Evolutionary conservation across 2,329 filamentous ascomycete genomes (phyloP).

Genomic region (Hypoxylon sp.): DNA sequence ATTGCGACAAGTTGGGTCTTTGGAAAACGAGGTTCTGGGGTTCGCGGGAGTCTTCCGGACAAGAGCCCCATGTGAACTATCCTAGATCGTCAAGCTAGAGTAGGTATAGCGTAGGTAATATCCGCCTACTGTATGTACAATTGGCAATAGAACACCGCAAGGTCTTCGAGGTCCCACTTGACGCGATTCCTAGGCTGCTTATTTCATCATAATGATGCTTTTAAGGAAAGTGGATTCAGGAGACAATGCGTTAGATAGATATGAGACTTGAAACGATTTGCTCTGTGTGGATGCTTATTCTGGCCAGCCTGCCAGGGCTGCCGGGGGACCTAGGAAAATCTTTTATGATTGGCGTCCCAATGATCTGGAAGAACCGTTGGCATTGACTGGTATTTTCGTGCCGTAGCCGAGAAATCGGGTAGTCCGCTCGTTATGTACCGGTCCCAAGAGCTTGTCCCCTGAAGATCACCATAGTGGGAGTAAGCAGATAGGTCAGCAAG

Average conservation of each 20-base stretch:
- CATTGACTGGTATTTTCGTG: slow-evolving; percentile 22
- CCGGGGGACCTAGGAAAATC: slow-evolving; percentile 12
- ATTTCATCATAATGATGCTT: slow-evolving; percentile 28
- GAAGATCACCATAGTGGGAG: too few relatives aligned
- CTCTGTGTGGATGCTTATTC: slow-evolving; percentile 1
- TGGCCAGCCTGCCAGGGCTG: too few relatives aligned
- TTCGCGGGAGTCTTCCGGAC: slow-evolving; percentile 41
- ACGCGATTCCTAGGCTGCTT: slow-evolving; percentile 19
- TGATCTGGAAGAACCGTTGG: slow-evolving; percentile 25
- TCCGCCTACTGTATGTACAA: slow-evolving; percentile 26
- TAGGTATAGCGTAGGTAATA: slow-evolving; percentile 34
- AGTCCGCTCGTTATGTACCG: slow-evolving; percentile 16
- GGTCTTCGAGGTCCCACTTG: slow-evolving; percentile 18
- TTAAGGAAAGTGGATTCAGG: slow-evolving; percentile 14
- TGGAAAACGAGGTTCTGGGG: slow-evolving; percentile 37
- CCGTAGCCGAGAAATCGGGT: slow-evolving; percentile 19
- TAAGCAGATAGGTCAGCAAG: too few relatives aligned
- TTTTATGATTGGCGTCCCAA: slow-evolving; percentile 29
- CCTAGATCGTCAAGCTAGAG: slow-evolving; percentile 30
- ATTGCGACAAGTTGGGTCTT: slow-evolving; percentile 27
- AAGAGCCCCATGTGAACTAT: slow-evolving; percentile 39
- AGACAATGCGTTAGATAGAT: slow-evolving; percentile 9
- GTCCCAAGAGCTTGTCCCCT: slow-evolving; percentile 30
- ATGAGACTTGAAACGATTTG: slow-evolving; percentile 16
- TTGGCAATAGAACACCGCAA: slow-evolving; percentile 21